Conservation (phyloP, 2,329 filamentous ascomycete species). For the Neofusicoccum parvum region DNA sequence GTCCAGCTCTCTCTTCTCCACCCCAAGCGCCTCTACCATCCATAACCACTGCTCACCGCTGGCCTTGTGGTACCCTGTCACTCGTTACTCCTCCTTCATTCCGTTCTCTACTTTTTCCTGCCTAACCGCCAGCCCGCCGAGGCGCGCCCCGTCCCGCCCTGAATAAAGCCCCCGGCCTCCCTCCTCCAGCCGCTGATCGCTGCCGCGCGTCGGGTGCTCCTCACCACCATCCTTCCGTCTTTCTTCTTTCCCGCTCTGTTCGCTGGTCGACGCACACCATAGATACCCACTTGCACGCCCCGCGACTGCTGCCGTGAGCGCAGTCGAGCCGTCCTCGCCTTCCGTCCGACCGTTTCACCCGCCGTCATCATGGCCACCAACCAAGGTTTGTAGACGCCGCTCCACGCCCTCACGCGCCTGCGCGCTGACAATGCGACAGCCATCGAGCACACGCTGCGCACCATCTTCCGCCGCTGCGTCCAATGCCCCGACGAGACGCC, state of each 20-base stretch:
- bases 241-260: not conserved
- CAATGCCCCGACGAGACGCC: conserved; percentile 56
- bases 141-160: not conserved
- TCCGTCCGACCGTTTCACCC: not conserved
- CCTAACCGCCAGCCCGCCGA: too few relatives aligned
- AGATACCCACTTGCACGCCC: not conserved
- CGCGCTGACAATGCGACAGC: conserved; percentile 28
- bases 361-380: conserved; percentile 2
- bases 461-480: conserved; percentile 62
- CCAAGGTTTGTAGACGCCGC: conserved; percentile 2
- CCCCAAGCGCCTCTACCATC: conserved; percentile 10
- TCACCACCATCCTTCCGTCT: not conserved
- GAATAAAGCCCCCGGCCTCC: conserved; percentile 12
- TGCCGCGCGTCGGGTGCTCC: conserved; percentile 6
- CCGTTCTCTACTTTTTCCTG: not conserved
- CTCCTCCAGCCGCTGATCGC: conserved; percentile 13
- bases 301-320: conserved; percentile 1
- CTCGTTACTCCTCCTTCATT: conserved; percentile 18
- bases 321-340: not conserved
- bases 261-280: conserved; percentile 17
- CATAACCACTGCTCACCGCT: conserved; percentile 18
- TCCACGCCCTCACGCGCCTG: not conserved
- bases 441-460: conserved; percentile 40
- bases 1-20: conserved; percentile 13
- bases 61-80: conserved; percentile 16